These are phyloP conservation scores for Phytophthora ohioensis DNA, from an alignment of 352 stramenopile species.

Conservation along the genomic window DNA sequence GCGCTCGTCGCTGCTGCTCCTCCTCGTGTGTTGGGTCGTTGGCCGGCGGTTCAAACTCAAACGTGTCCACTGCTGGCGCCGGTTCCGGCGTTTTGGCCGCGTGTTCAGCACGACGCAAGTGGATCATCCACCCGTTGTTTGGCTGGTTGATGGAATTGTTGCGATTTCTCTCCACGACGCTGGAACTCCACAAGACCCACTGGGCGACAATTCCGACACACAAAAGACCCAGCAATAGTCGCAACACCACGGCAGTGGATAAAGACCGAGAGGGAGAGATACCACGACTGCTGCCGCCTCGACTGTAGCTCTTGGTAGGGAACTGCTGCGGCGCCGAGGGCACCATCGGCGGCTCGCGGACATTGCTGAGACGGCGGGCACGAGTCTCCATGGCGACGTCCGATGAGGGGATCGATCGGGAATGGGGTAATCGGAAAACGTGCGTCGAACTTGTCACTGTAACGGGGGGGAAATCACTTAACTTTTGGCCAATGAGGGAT, in stretches of 20 bases:
- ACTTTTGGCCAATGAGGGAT: constrained; percentile 11
- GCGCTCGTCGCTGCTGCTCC: constrained; percentile 45
- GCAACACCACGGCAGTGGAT: constrained; percentile 49
- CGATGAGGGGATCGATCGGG: background rate
- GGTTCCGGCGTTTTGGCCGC: constrained; percentile 19
- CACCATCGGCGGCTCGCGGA: constrained; percentile 33
- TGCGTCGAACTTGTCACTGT: background rate
- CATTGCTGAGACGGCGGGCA: constrained; percentile 41
- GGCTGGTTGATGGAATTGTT: background rate
- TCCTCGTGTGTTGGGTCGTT: constrained; percentile 42
- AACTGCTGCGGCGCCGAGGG: constrained; percentile 14
- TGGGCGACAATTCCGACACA: constrained; percentile 55
- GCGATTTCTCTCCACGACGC: constrained; percentile 20
- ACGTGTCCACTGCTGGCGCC: constrained; percentile 3
- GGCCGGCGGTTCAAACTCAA: constrained; percentile 34
- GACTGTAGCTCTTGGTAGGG: constrained; percentile 23
- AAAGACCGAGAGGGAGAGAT: constrained; percentile 9
- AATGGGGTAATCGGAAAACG: constrained; percentile 4
- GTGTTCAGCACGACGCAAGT: constrained; percentile 46
- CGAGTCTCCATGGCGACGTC: constrained; percentile 54
- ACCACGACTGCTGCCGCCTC: constrained; percentile 11
- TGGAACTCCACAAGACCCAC: constrained; percentile 55
- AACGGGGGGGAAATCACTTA: background rate
- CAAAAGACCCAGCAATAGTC: constrained; percentile 51
- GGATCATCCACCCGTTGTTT: constrained; percentile 53